These are phyloP conservation scores for Boletus sp. DNA, from an alignment of 1,284 basidiomycete genomes.

Conservation along the genomic window DNA sequence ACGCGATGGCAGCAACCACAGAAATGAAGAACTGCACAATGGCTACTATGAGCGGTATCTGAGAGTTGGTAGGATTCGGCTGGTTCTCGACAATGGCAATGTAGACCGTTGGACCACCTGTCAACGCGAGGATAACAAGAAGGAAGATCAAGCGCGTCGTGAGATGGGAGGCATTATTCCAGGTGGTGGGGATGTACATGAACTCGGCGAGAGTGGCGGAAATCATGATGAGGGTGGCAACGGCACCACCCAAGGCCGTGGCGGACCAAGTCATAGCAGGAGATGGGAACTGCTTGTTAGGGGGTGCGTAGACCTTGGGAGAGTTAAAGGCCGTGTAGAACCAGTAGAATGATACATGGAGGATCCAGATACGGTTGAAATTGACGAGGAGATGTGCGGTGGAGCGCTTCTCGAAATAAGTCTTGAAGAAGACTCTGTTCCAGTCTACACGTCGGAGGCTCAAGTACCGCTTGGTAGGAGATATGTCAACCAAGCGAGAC, in stretches of 20 bases:
- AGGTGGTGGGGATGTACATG: slow-evolving; percentile 94
- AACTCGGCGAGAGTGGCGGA: slow-evolving; percentile 89
- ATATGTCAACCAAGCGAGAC: slow-evolving; percentile 86
- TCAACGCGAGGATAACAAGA: slow-evolving; percentile 80
- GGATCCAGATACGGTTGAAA: slow-evolving; percentile 96
- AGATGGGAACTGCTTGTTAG: slow-evolving; percentile 55
- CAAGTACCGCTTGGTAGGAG: slow-evolving; percentile 90
- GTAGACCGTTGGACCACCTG: slow-evolving; percentile 88
- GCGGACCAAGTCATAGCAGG: slow-evolving; percentile 92
- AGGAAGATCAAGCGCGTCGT: slow-evolving; percentile 87
- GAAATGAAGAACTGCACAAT: slow-evolving; percentile 91
- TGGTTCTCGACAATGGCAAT: slow-evolving; percentile 75
- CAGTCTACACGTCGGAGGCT: slow-evolving; percentile 89
- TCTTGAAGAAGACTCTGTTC: slow-evolving; percentile 95
- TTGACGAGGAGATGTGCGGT: slow-evolving; percentile 90
- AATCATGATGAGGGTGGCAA: slow-evolving; percentile 90
- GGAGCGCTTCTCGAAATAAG: slow-evolving; percentile 95
- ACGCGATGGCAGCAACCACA: slow-evolving; percentile 73
- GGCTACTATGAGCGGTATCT: slow-evolving; percentile 79
- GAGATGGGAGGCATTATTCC: slow-evolving; percentile 96
- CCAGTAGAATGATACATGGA: slow-evolving; percentile 89
- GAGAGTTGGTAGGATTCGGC: slow-evolving; percentile 42
- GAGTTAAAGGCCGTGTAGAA: slow-evolving; percentile 97
- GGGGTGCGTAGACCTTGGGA: slow-evolving; percentile 85
- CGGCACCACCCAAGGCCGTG: slow-evolving; percentile 85